These are phyloP conservation scores for Calonectria fujianensis DNA, from an alignment of 2,329 filamentous ascomycete genomes.

Conservation along the genomic window DNA sequence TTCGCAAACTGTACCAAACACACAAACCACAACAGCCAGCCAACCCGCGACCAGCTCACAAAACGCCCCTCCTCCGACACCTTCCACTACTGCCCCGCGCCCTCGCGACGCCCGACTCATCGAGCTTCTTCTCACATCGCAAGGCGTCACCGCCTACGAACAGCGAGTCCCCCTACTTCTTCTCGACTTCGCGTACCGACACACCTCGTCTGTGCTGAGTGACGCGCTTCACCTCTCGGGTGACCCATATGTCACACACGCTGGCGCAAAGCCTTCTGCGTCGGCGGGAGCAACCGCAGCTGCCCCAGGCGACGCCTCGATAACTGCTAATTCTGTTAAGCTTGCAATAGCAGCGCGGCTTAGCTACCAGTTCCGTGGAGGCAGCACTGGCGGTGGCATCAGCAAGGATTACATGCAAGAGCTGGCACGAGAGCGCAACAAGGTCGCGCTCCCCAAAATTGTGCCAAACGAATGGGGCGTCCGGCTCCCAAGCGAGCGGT, in stretches of 20 bases:
- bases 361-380: conserved; percentile 80
- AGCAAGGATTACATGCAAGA: conserved; percentile 87
- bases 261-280: conserved; percentile 71
- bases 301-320: conserved; percentile 71
- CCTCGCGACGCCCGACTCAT: conserved; percentile 87
- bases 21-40: conserved; percentile 58
- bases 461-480: conserved; percentile 81
- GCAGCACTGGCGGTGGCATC: conserved; percentile 71
- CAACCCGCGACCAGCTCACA: conserved; percentile 53
- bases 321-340: conserved; percentile 80
- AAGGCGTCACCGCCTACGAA: conserved; percentile 87
- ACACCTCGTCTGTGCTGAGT: conserved; percentile 82
- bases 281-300: conserved; percentile 69
- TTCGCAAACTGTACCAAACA: conserved; percentile 61
- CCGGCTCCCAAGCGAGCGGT: conserved; percentile 79
- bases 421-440: conserved; percentile 82
- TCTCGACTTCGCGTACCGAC: conserved; percentile 90
- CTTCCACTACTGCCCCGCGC: conserved; percentile 69
- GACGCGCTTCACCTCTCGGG: conserved; percentile 82
- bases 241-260: conserved; percentile 79
- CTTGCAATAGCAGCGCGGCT: conserved; percentile 83
- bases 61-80: conserved; percentile 54
- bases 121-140: conserved; percentile 85
- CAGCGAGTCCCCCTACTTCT: conserved; percentile 88
- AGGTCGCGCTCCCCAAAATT: conserved; percentile 78